A percentile compares a stretch with the other conserved stretches of the same genome.
Conservation (phyloP, 441 rosid species). For the Sinapis alba region DNA sequence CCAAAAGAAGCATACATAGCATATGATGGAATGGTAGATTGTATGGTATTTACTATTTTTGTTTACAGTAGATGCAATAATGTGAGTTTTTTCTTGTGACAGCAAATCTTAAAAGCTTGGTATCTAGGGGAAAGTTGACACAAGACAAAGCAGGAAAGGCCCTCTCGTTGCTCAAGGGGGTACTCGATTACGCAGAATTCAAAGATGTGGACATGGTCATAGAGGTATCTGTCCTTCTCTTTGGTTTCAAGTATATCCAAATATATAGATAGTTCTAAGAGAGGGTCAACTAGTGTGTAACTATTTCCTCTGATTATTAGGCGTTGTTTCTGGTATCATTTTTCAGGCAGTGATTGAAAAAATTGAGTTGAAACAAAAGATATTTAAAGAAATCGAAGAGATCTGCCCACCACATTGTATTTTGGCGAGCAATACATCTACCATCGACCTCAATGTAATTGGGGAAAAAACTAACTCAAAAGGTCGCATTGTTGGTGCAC, state of each 20-base stretch:
- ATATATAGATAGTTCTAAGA: background rate
- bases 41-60: background rate
- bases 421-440: conserved; percentile 92
- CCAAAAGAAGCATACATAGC: conserved; percentile 11
- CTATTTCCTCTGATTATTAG: conserved; percentile 13
- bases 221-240: conserved; percentile 54
- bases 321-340: conserved; percentile 13
- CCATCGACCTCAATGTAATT: conserved; percentile 72
- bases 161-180: conserved; percentile 82
- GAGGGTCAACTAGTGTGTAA: background rate
- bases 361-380: conserved; percentile 80
- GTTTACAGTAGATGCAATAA: conserved; percentile 18
- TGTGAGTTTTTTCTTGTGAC: conserved; percentile 35
- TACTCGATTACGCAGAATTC: conserved; percentile 76
- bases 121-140: conserved; percentile 68
- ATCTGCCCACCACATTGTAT: conserved; percentile 83
- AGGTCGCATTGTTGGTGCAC: conserved; percentile 92
- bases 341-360: conserved; percentile 93
- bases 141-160: conserved; percentile 77
- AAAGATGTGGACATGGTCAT: conserved; percentile 94
- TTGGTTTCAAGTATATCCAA: conserved; percentile 22
- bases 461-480: conserved; percentile 79
- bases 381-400: conserved; percentile 82
- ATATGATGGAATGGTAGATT: background rate
- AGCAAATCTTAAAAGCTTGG: conserved; percentile 81